Evolutionary conservation across 345 rosid genomes (phyloP).

Genomic region (Euphorbia lathyris): DNA sequence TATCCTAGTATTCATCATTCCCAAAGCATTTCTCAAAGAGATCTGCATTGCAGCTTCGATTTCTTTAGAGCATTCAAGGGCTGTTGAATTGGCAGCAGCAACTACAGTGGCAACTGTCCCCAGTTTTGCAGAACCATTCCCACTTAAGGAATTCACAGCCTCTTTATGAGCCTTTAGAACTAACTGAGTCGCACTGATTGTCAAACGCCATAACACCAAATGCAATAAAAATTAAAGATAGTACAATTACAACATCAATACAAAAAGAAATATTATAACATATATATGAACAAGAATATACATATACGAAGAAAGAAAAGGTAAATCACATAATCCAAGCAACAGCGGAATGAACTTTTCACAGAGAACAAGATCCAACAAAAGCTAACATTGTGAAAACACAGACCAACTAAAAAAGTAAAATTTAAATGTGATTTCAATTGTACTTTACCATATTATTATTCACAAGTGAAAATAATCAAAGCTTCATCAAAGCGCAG

Average conservation of each 20-base stretch:
- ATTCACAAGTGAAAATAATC: neutral
- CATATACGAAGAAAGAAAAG: neutral
- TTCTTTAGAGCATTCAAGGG: slow-evolving; percentile 89
- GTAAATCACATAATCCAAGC: neutral
- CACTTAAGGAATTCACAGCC: slow-evolving; percentile 91
- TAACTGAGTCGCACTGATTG: slow-evolving; percentile 77
- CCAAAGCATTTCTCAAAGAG: slow-evolving; percentile 85
- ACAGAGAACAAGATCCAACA: neutral
- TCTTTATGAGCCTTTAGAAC: slow-evolving; percentile 95
- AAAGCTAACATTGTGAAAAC: neutral
- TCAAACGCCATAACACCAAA: slow-evolving; percentile 16
- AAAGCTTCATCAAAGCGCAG: neutral
- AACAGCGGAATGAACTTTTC: neutral
- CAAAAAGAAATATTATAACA: neutral
- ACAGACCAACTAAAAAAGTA: neutral
- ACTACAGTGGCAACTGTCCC: slow-evolving; percentile 95
- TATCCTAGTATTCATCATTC: slow-evolving; percentile 51
- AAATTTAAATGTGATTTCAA: neutral
- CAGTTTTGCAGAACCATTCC: slow-evolving; percentile 79
- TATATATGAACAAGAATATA: neutral
- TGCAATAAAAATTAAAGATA: neutral
- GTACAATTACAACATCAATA: neutral
- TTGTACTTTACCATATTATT: neutral
- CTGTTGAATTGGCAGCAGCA: slow-evolving; percentile 98
- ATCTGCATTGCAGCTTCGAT: slow-evolving; percentile 98